phyloP scores from a whole-genome alignment of 1,284 basidiomycete genomes.

The Melanopsichium pennsylvanicum region DNA sequence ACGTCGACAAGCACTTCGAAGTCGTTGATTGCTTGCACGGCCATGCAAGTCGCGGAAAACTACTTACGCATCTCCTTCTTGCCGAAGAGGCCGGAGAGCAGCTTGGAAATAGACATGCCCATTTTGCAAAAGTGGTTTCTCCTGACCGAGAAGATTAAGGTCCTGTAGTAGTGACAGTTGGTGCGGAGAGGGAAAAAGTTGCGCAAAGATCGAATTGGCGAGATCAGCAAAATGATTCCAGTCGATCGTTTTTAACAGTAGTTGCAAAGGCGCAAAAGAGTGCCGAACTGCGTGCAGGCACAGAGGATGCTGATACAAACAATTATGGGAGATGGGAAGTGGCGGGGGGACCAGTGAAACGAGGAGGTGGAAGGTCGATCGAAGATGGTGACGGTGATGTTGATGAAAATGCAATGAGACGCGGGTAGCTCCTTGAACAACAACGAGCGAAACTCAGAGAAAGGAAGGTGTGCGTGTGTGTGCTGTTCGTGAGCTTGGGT shows the following conservation, averaged over 20 bases:
- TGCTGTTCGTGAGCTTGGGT: conserved; percentile 2
- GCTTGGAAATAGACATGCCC: conserved; percentile 65
- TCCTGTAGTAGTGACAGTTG: neutral
- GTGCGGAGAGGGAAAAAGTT: too few species aligned
- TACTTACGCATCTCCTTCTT: conserved; percentile 66
- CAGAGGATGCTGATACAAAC: conserved; percentile 22
- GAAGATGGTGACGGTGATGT: conserved; percentile 17
- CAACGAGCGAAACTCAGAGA: conserved; percentile 19
- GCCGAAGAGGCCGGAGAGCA: conserved; percentile 66
- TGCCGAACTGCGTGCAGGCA: neutral
- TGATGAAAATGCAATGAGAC: conserved; percentile 20
- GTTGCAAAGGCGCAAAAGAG: too few species aligned
- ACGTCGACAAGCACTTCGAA: too few species aligned
- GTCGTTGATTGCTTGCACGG: conserved; percentile 3
- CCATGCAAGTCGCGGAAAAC: neutral
- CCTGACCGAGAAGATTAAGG: conserved; percentile 38
- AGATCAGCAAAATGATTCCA: conserved; percentile 21
- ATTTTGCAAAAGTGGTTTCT: conserved; percentile 43
- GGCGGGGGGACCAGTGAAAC: neutral
- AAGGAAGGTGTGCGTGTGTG: neutral
- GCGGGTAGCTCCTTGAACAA: conserved; percentile 22
- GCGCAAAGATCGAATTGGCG: neutral
- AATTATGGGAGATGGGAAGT: neutral
- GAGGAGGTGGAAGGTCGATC: conserved; percentile 3
- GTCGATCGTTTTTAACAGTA: neutral